phyloP scores from a whole-genome alignment of 345 rosid genomes.

The Eutrema heterophyllum region DNA sequence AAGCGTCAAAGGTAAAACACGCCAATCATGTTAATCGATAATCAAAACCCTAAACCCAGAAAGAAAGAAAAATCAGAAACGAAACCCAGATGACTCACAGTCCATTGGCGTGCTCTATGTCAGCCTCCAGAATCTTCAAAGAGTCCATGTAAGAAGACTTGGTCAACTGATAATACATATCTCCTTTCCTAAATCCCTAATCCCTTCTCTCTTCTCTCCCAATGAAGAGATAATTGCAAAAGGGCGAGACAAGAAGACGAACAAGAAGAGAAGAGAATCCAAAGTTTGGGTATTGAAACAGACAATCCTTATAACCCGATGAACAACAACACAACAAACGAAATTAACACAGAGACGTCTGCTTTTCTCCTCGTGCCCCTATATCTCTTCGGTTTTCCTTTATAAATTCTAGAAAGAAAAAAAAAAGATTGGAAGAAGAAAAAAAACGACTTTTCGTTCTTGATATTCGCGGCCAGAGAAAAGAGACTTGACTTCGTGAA shows the following conservation, averaged over 20 bases:
- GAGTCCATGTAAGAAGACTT: constrained; percentile 70
- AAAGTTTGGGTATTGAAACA: constrained; percentile 18
- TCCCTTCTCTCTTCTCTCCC: background rate
- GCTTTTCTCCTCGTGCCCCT: constrained; percentile 18
- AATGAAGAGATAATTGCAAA: background rate
- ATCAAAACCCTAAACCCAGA: constrained; percentile 18
- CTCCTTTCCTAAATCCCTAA: constrained; percentile 1
- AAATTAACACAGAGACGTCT: constrained; percentile 17
- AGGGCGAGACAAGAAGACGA: background rate
- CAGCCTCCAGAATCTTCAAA: constrained; percentile 75
- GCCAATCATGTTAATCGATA: background rate
- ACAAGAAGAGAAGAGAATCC: constrained; percentile 4
- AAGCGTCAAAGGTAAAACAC: background rate
- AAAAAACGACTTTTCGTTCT: constrained; percentile 7
- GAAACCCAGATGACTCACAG: constrained; percentile 49
- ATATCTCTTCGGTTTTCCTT: constrained; percentile 13
- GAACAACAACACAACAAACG: constrained; percentile 1
- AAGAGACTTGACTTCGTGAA: constrained; percentile 12
- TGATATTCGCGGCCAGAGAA: constrained; percentile 17
- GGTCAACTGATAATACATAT: constrained; percentile 51
- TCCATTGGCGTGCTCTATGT: constrained; percentile 81
- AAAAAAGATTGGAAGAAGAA: background rate
- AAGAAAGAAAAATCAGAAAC: background rate
- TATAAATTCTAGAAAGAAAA: background rate
- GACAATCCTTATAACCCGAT: constrained; percentile 17